Conservation (phyloP, 2,329 filamentous ascomycete species). For the Penicillium sumatraense region DNA sequence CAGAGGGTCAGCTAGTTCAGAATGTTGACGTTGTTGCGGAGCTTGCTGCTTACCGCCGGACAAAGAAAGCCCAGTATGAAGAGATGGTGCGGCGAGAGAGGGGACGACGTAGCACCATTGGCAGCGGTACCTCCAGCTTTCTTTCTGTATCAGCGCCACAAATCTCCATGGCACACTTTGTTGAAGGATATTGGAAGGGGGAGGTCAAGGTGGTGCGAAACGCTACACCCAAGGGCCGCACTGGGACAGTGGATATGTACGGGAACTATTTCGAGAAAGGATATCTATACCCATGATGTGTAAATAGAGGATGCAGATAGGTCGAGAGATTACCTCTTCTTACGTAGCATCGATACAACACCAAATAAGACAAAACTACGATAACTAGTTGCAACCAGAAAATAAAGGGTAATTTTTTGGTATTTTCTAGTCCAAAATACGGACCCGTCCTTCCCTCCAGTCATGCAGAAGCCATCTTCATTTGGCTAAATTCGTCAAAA, state of each 20-base stretch:
- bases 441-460: constrained; percentile 22
- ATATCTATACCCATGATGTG: constrained; percentile 54
- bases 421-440: constrained; percentile 23
- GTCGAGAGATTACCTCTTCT: too few relatives aligned
- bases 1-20: constrained; percentile 17
- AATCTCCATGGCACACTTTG: constrained; percentile 40
- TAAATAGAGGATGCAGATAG: background rate
- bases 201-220: constrained; percentile 62
- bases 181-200: constrained; percentile 65
- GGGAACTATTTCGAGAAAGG: constrained; percentile 59
- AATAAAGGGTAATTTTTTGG: constrained; percentile 26
- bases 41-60: constrained; percentile 58
- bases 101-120: constrained; percentile 30
- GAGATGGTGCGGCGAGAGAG: constrained; percentile 32
- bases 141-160: constrained; percentile 23
- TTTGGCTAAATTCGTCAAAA: constrained; percentile 14
- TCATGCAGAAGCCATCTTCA: constrained; percentile 26
- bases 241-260: constrained; percentile 56
- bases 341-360: too few relatives aligned
- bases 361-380: background rate
- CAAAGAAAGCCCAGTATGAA: constrained; percentile 57
- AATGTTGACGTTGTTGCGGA: constrained; percentile 58
- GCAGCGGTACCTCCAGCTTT: constrained; percentile 23
- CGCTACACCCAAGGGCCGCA: constrained; percentile 42
- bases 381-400: constrained; percentile 1